These are phyloP conservation scores for Spinellus fusiger DNA, from an alignment of 192 early-diverging fungal genomes.

Conservation along the genomic window DNA sequence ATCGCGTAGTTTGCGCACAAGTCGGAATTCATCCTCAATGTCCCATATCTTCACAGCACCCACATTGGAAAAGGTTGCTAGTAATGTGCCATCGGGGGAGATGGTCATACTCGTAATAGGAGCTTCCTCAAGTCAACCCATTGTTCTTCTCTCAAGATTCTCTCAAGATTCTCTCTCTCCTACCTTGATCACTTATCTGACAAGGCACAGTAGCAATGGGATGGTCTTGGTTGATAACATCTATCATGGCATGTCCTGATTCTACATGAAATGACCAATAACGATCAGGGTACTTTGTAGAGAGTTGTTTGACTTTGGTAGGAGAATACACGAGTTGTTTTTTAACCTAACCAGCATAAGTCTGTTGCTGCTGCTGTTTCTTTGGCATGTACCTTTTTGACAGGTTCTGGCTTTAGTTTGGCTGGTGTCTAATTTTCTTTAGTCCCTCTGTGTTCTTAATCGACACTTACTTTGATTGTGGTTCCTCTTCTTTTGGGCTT, in stretches of 20 bases:
- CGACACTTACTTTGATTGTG: background rate
- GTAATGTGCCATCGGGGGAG: constrained; percentile 78
- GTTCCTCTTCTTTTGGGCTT: background rate
- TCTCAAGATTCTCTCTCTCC: too few species aligned
- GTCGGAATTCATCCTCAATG: constrained; percentile 54
- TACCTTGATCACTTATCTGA: constrained; percentile 70
- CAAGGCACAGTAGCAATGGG: constrained; percentile 57
- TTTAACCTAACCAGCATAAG: background rate
- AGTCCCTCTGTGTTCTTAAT: too few species aligned
- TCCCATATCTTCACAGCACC: constrained; percentile 81
- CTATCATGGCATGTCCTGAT: constrained; percentile 46
- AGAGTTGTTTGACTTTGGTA: constrained; percentile 38
- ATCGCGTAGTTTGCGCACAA: constrained; percentile 72
- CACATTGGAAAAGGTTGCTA: constrained; percentile 80
- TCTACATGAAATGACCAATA: constrained; percentile 55
- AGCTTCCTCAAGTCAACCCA: constrained; percentile 18
- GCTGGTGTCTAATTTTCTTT: too few species aligned
- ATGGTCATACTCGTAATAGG: constrained; percentile 80
- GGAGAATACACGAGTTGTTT: constrained; percentile 44
- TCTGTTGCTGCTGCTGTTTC: background rate
- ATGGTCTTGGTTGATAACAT: constrained; percentile 62
- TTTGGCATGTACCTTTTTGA: background rate
- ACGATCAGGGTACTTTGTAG: constrained; percentile 52
- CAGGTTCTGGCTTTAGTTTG: constrained; percentile 2
- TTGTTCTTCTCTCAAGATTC: too few species aligned